These are phyloP conservation scores for Moniliophthora roreri DNA, from an alignment of 1,284 basidiomycete genomes.

Conservation along the genomic window DNA sequence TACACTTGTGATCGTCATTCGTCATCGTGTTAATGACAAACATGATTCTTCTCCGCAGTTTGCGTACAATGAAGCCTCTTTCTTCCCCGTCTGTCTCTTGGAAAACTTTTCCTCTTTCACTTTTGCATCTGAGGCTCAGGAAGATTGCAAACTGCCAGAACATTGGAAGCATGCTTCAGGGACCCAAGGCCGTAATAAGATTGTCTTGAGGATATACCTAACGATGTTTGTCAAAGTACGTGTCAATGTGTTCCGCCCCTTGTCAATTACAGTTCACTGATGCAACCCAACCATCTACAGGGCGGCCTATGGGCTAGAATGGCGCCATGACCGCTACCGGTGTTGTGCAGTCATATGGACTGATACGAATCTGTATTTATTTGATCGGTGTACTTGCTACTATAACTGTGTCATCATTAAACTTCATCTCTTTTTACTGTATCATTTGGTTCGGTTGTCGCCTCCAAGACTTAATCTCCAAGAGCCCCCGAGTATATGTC, in stretches of 20 bases:
- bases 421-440: too few relatives aligned
- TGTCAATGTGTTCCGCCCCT: not conserved
- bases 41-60: constrained; percentile 25
- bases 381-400: too few relatives aligned
- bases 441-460: too few relatives aligned
- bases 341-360: not conserved
- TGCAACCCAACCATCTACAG: constrained; percentile 14
- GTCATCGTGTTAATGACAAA: too few relatives aligned
- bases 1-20: not conserved
- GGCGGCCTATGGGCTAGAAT: constrained; percentile 34
- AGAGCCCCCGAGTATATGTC: too few relatives aligned
- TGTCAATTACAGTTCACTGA: not conserved
- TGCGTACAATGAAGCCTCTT: constrained; percentile 39
- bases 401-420: too few relatives aligned
- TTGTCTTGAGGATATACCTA: constrained; percentile 34
- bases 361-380: too few relatives aligned
- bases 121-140: constrained; percentile 41
- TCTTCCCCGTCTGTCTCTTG: constrained; percentile 38
- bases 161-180: constrained; percentile 31
- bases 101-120: constrained; percentile 48
- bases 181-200: constrained; percentile 37
- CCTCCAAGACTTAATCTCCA: too few relatives aligned
- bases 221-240: constrained; percentile 42
- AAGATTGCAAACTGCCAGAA: constrained; percentile 30
- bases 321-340: constrained; percentile 16